Evolutionary conservation across 2,329 filamentous ascomycete species (phyloP).

Genomic region (Venturia effusa): DNA sequence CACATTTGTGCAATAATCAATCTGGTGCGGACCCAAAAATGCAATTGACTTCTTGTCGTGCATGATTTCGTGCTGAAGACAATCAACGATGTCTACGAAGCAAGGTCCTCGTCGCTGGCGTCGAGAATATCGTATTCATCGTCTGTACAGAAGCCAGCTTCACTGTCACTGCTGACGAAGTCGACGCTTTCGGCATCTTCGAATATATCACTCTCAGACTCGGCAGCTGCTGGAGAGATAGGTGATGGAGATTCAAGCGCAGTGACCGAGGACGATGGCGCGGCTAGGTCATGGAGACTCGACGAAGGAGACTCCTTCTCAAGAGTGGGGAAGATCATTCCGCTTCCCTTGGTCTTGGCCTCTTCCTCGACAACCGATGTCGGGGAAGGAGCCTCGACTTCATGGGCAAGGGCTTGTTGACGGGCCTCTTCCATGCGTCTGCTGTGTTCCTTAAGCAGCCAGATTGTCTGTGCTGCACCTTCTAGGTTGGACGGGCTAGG

Average conservation of each 20-base stretch:
- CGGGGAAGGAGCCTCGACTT: neutral
- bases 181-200: slow-evolving; percentile 50
- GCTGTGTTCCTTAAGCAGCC: neutral
- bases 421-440: slow-evolving; percentile 3
- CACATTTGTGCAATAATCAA: neutral
- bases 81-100: neutral
- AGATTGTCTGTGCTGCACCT: neutral
- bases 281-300: slow-evolving; percentile 60
- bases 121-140: slow-evolving; percentile 98
- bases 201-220: slow-evolving; percentile 25
- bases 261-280: slow-evolving; percentile 16
- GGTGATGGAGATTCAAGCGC: neutral
- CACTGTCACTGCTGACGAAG: slow-evolving; percentile 35
- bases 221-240: slow-evolving; percentile 14
- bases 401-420: neutral
- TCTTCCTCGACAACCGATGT: slow-evolving; percentile 2
- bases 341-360: slow-evolving; percentile 7
- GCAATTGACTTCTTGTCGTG: neutral
- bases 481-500: neutral
- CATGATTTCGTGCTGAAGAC: neutral
- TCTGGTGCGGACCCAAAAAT: neutral
- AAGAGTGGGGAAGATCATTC: slow-evolving; percentile 93
- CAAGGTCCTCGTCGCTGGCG: slow-evolving; percentile 73
- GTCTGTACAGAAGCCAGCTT: slow-evolving; percentile 79
- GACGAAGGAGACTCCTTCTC: slow-evolving; percentile 83